Conservation (phyloP, 768 basidiomycete genomes). For the Termitomyces sp. region DNA sequence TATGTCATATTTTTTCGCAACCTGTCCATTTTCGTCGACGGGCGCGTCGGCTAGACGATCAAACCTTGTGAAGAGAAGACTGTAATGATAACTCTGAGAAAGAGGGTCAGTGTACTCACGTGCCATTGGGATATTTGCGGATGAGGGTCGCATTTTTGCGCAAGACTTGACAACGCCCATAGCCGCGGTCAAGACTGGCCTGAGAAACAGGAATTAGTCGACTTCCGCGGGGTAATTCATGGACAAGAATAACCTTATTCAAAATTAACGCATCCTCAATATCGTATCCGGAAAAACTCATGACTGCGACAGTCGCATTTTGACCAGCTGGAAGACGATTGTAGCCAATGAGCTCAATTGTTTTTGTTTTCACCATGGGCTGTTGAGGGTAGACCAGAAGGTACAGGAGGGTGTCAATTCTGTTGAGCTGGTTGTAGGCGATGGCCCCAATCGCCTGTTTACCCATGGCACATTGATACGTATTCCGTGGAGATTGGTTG, state of each 20-base stretch:
- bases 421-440: conserved; percentile 94
- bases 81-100: background rate
- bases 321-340: conserved; percentile 96
- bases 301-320: conserved; percentile 97
- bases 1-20: conserved; percentile 83
- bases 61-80: conserved; percentile 41
- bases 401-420: conserved; percentile 98
- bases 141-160: conserved; percentile 93
- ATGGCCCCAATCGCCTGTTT: conserved; percentile 99
- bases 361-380: conserved; percentile 99
- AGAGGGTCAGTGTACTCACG: conserved; percentile 48
- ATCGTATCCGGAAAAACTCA: conserved; percentile 99
- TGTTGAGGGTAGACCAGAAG: conserved; percentile 97
- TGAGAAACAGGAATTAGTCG: conserved; percentile 22
- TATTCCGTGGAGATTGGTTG: conserved; percentile 98
- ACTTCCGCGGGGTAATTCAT: background rate
- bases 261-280: conserved; percentile 98
- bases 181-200: conserved; percentile 96
- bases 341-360: conserved; percentile 95
- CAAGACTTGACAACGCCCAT: conserved; percentile 95
- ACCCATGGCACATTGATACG: conserved; percentile 99
- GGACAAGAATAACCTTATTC: conserved; percentile 58
- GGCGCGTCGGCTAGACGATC: conserved; percentile 95
- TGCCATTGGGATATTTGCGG: conserved; percentile 94
- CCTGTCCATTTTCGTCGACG: conserved; percentile 71